Base-by-base conservation (phyloP, 31 red algal genomes). In the Odonthalia washingtoniensis region DNA sequence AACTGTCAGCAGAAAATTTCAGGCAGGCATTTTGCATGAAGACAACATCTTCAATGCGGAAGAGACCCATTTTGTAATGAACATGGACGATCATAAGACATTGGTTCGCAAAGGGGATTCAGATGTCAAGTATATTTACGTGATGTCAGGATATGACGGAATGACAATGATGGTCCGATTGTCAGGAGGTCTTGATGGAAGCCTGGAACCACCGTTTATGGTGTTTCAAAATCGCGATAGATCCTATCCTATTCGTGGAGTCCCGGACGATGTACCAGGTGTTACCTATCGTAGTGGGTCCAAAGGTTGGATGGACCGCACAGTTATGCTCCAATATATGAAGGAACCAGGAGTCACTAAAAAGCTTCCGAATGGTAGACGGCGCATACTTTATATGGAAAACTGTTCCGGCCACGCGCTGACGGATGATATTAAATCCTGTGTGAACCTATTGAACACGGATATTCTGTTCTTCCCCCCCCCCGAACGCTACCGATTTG, bases 131-230 rank as follows among this genome's bases (percentile, higher is more conserved):
- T 89, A 80, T 27, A 33, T 64, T 27, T 74, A 89, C 61, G 75
- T 90, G 1, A 78, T 90, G 1, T 72, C 63, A 31, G 46, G 86
- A 24, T 2, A 74, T 40, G 63, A 53, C 46, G 65, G 67, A 3
- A 83, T 90, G 24, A 90, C 77, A 3, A 90, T 90, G 64, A 75
- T 90, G 87, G 87, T 82, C 14, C 12, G 28, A 2, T 36, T 90
- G 3, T 43, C 3, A 31, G 87, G 87, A 4, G 78, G 78, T 28
- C 12, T 1, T 9, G 1, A 33, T 2, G 78, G 64, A 3, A 1
- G 27, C 24, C 16, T 90, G 12, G 77, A 66, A 32, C 3, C 53
- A 39, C 78, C 78, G 39, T 83, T 90, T 45, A 32, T 74, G 74
- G 70, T 83, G 26, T 90, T 90, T 41, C 60, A 83, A 39, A 90